A percentile compares a stretch with the other conserved stretches of the same genome.
These are phyloP conservation scores for Clarireedia sp. DNA, from an alignment of 2,329 filamentous ascomycete genomes.

Conservation along the genomic window DNA sequence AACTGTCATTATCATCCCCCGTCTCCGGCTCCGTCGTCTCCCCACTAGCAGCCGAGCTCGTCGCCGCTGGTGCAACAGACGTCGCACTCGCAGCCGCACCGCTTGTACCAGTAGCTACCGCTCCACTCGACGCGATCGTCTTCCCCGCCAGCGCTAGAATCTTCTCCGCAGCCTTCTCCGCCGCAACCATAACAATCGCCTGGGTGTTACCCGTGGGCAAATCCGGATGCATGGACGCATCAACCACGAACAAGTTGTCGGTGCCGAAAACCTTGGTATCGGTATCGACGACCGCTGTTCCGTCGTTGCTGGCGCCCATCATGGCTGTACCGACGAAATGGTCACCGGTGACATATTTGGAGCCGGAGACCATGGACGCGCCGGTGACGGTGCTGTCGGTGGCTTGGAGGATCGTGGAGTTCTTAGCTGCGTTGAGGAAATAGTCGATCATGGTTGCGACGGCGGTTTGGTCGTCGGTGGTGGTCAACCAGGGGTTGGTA, in stretches of 20 bases:
- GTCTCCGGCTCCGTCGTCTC: not conserved
- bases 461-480: constrained; percentile 49
- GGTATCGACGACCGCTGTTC: constrained; percentile 51
- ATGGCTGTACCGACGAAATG: constrained; percentile 16
- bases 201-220: constrained; percentile 61
- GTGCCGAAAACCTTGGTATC: constrained; percentile 58
- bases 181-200: constrained; percentile 55
- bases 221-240: constrained; percentile 60
- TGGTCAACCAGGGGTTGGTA: constrained; percentile 41
- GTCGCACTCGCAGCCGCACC: not conserved
- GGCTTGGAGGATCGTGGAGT: constrained; percentile 40
- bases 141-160: constrained; percentile 36
- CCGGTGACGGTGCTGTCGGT: not conserved
- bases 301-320: constrained; percentile 45
- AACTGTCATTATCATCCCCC: not conserved
- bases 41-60: not conserved
- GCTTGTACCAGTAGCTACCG: not conserved
- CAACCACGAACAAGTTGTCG: constrained; percentile 59
- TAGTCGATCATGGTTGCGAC: constrained; percentile 44
- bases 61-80: not conserved
- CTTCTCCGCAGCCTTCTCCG: constrained; percentile 51
- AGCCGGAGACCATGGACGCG: not conserved
- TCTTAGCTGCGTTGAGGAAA: constrained; percentile 44
- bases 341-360: not conserved
- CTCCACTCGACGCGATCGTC: not conserved